These are phyloP conservation scores for Chlamydomonas sp. DNA, from an alignment of 139 green algal genomes.

Conservation along the genomic window DNA sequence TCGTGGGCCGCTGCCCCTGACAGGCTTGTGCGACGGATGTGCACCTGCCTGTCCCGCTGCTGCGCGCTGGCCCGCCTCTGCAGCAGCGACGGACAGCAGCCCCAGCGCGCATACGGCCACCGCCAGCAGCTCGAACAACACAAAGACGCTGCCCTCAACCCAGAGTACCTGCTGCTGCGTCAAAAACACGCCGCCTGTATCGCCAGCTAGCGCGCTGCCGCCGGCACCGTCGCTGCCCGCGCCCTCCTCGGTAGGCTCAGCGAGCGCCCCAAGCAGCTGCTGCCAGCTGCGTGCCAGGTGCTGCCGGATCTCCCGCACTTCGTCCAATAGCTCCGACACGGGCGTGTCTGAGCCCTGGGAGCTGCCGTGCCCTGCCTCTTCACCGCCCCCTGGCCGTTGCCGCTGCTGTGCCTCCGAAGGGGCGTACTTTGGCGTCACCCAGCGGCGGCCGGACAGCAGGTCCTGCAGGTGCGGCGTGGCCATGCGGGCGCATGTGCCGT, in stretches of 20 bases:
- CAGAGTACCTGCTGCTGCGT: conserved; percentile 10
- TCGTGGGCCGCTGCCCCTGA: background rate
- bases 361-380: too few species aligned
- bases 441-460: conserved; percentile 4
- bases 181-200: background rate
- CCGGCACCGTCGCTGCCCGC: background rate
- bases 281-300: too few species aligned
- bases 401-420: too few species aligned
- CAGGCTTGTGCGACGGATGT: background rate
- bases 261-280: too few species aligned
- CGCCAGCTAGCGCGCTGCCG: background rate
- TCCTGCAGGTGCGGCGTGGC: conserved; percentile 14
- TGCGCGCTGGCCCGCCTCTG: background rate
- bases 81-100: background rate
- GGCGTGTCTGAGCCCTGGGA: background rate
- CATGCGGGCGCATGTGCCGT: background rate
- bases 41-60: background rate
- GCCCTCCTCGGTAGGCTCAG: background rate
- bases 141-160: conserved; percentile 24
- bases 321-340: too few species aligned
- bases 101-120: background rate
- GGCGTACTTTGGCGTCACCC: background rate
- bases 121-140: conserved; percentile 20
- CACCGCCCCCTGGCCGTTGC: too few species aligned
- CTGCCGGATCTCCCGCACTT: too few species aligned